A percentile compares a stretch with the other conserved stretches of the same genome.
Evolutionary conservation across 768 basidiomycete genomes (phyloP).

Genomic region (Tulasnella sp.): DNA sequence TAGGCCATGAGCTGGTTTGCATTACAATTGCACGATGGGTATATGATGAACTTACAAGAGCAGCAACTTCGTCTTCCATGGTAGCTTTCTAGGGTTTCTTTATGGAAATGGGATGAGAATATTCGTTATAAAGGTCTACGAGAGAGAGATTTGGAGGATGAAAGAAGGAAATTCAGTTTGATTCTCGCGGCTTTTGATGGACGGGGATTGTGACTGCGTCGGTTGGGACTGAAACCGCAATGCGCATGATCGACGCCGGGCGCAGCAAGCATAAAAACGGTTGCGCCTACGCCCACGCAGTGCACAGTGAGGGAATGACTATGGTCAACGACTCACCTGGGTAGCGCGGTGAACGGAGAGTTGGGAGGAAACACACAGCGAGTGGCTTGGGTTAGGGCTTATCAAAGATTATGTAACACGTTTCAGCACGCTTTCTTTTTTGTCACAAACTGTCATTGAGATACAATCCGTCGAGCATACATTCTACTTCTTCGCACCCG

Average conservation of each 20-base stretch:
- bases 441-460: slow-evolving; percentile 45
- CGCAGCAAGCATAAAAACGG: background rate
- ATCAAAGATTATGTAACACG: slow-evolving; percentile 34
- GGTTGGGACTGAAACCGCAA: background rate
- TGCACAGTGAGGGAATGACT: too few species aligned
- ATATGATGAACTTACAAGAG: slow-evolving; percentile 32
- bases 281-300: too few species aligned
- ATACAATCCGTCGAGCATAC: too few species aligned
- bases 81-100: slow-evolving; percentile 15
- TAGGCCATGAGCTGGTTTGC: background rate
- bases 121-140: background rate
- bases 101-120: background rate
- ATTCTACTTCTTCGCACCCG: slow-evolving; percentile 28
- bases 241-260: background rate
- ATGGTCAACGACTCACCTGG: too few species aligned
- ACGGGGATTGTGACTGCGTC: slow-evolving; percentile 6
- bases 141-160: background rate
- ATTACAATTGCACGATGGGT: background rate
- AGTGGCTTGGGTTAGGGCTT: slow-evolving; percentile 39
- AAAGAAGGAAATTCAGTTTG: background rate
- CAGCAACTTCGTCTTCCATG: slow-evolving; percentile 61
- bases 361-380: background rate
- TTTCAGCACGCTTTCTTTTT: slow-evolving; percentile 44
- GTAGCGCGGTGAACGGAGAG: background rate
- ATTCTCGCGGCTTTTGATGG: background rate